phyloP scores from a whole-genome alignment of 169 alveolate species.

The Neospora caninum region DNA sequence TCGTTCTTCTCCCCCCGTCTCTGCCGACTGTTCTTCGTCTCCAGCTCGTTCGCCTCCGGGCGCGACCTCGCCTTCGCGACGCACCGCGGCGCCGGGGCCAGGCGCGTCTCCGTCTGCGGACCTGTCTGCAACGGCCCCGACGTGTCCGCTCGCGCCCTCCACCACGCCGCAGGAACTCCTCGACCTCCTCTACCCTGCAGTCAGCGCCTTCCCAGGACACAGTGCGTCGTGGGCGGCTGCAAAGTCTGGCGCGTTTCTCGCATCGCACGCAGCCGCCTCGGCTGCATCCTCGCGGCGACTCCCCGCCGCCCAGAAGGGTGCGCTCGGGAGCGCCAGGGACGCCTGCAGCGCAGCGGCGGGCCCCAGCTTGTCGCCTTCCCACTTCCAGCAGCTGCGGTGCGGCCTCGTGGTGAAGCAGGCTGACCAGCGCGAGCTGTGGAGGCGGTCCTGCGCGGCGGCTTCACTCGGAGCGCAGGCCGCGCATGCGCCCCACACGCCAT shows the following conservation, averaged over 20 bases:
- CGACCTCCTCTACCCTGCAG: not conserved
- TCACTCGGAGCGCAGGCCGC: too few relatives aligned
- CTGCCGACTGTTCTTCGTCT: not conserved
- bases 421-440: not conserved
- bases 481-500: too few relatives aligned
- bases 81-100: not conserved
- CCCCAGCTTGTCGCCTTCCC: not conserved
- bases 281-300: not conserved
- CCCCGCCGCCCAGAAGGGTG: not conserved
- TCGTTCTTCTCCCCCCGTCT: not conserved
- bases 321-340: not conserved
- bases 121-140: not conserved
- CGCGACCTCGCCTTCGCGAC: not conserved
- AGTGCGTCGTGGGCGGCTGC: not conserved
- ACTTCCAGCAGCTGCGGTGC: constrained; percentile 18
- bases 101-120: not conserved
- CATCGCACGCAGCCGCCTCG: not conserved
- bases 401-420: constrained; percentile 5
- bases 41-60: not conserved
- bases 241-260: not conserved
- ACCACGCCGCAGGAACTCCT: not conserved
- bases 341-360: not conserved
- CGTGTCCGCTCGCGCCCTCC: not conserved
- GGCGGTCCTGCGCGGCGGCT: not conserved
- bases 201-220: not conserved